Percentiles rank a stretch among this genome's conserved stretches.
phyloP scores from a whole-genome alignment of 176 grass and related monocot genomes.

The Cenchrus purpureus region DNA sequence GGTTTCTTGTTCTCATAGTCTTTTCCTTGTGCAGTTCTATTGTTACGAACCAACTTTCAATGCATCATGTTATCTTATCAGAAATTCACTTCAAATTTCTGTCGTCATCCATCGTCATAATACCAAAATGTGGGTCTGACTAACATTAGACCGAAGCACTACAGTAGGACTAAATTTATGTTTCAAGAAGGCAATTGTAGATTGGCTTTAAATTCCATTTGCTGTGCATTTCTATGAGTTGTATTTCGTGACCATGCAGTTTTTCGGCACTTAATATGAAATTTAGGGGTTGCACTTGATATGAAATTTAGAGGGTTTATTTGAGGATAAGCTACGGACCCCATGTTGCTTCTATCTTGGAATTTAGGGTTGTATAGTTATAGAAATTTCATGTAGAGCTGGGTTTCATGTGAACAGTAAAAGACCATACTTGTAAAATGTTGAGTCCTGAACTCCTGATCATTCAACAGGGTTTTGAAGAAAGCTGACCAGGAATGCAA shows the following conservation, averaged over 20 bases:
- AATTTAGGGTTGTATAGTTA: neutral
- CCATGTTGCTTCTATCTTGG: neutral
- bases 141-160: neutral
- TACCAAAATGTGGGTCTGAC: neutral
- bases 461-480: constrained; percentile 1
- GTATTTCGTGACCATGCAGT: neutral
- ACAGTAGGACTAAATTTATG: neutral
- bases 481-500: neutral
- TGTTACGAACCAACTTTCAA: constrained; percentile 12
- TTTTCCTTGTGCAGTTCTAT: constrained; percentile 5
- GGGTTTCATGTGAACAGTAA: neutral
- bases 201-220: neutral
- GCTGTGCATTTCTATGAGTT: neutral
- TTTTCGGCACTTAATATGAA: neutral
- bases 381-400: neutral
- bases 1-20: constrained; percentile 18
- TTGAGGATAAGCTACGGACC: neutral
- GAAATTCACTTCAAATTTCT: neutral
- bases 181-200: neutral
- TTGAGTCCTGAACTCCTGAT: neutral
- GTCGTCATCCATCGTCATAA: neutral
- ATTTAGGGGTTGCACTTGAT: neutral
- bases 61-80: neutral
- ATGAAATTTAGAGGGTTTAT: neutral
- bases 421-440: neutral